A percentile compares a stretch with the other conserved stretches of the same genome.
Conservation (phyloP, 192 early-diverging fungal species). For the Coemansia sp. region DNA sequence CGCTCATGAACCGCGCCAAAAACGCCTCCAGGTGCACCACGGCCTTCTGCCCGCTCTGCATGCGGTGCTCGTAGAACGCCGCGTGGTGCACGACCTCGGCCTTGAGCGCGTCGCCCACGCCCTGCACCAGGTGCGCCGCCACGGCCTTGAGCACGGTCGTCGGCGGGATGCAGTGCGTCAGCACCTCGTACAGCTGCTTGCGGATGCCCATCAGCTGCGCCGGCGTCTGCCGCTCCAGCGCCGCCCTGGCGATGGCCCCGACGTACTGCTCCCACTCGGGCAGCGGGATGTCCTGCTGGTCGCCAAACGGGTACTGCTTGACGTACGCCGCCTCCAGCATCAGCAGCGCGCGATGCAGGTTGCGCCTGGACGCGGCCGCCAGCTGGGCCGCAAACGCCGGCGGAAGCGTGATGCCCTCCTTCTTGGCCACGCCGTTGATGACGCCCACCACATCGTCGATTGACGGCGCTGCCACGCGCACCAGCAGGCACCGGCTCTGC, state of each 20-base stretch:
- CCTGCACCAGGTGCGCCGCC: slow-evolving; percentile 66
- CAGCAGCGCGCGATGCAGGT: slow-evolving; percentile 85
- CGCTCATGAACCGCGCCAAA: slow-evolving; percentile 85
- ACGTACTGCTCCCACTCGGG: slow-evolving; percentile 91
- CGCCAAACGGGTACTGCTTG: slow-evolving; percentile 59
- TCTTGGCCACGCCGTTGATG: slow-evolving; percentile 72
- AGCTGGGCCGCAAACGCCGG: slow-evolving; percentile 60
- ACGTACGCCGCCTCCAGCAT: slow-evolving; percentile 83
- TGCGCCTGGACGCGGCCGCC: slow-evolving; percentile 69
- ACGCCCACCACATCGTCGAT: slow-evolving; percentile 69
- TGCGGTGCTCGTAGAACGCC: slow-evolving; percentile 86
- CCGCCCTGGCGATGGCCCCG: slow-evolving; percentile 61
- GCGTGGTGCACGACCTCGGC: slow-evolving; percentile 66
- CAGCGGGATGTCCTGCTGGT: slow-evolving; percentile 57
- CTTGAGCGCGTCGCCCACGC: slow-evolving; percentile 68
- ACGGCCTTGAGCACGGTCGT: slow-evolving; percentile 77
- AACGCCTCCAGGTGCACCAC: slow-evolving; percentile 97
- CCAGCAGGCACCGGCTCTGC: slow-evolving; percentile 83
- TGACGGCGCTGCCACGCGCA: slow-evolving; percentile 81
- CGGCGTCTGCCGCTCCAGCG: slow-evolving; percentile 75
- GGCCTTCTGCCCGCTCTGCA: slow-evolving; percentile 81
- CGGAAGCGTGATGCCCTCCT: slow-evolving; percentile 72
- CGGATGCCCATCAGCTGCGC: slow-evolving; percentile 69
- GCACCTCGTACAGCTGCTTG: slow-evolving; percentile 76
- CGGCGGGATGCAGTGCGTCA: slow-evolving; percentile 87